These are phyloP conservation scores for Tricholoma hemisulphureum DNA, from an alignment of 768 basidiomycete genomes.

Conservation along the genomic window DNA sequence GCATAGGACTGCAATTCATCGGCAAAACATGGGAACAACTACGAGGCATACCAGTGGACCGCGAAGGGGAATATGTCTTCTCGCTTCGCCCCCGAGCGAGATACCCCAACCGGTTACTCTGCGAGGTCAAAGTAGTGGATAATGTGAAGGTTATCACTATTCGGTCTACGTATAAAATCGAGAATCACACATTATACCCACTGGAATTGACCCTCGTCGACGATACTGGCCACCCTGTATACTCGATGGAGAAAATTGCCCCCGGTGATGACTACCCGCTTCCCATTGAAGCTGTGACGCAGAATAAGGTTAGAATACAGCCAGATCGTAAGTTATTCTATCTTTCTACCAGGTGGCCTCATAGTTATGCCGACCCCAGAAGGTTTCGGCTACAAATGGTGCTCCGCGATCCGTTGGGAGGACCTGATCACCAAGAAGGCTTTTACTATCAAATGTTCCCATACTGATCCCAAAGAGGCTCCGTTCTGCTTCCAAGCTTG, in stretches of 20 bases:
- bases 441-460: conserved; percentile 83
- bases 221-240: conserved; percentile 75
- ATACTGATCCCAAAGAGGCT: conserved; percentile 75
- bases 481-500: conserved; percentile 94
- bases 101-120: conserved; percentile 77
- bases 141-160: conserved; percentile 94
- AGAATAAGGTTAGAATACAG: conserved; percentile 78
- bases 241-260: conserved; percentile 82
- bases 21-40: conserved; percentile 89
- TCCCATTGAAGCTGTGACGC: conserved; percentile 86
- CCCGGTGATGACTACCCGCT: conserved; percentile 88
- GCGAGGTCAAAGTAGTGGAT: conserved; percentile 85
- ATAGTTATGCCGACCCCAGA: conserved; percentile 44
- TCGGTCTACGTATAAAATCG: conserved; percentile 87
- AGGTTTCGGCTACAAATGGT: conserved; percentile 97
- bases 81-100: conserved; percentile 78
- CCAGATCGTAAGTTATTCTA: conserved; percentile 75
- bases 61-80: conserved; percentile 89
- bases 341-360: neutral
- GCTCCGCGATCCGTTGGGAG: conserved; percentile 82
- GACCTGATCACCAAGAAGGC: conserved; percentile 69
- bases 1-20: conserved; percentile 79
- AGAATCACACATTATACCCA: conserved; percentile 89
- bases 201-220: conserved; percentile 90
- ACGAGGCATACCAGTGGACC: conserved; percentile 85